Conservation (phyloP, 768 basidiomycete genomes). For the Amanita muscaria region DNA sequence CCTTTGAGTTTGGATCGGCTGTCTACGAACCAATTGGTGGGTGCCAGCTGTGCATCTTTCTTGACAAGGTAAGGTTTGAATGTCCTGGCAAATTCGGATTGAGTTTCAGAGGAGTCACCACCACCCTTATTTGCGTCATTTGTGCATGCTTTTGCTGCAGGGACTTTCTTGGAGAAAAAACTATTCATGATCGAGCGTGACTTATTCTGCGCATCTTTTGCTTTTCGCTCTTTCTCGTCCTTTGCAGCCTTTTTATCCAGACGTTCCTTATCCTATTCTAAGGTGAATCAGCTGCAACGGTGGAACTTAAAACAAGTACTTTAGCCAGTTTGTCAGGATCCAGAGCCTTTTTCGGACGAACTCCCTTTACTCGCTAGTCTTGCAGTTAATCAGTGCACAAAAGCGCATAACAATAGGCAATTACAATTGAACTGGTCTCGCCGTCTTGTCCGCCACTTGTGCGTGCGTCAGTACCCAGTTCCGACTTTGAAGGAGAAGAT, state of each 20-base stretch:
- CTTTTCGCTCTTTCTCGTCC: slow-evolving; percentile 63
- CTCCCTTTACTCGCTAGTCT: slow-evolving; percentile 13
- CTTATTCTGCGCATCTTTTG: slow-evolving; percentile 60
- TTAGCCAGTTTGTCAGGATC: slow-evolving; percentile 55
- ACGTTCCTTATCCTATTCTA: slow-evolving; percentile 54
- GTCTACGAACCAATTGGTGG: slow-evolving; percentile 57
- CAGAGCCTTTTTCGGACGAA: slow-evolving; percentile 39
- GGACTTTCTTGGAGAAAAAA: slow-evolving; percentile 57
- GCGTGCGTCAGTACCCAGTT: neutral
- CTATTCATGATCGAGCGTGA: slow-evolving; percentile 68
- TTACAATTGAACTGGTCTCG: neutral
- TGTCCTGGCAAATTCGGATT: slow-evolving; percentile 59
- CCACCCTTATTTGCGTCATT: slow-evolving; percentile 15
- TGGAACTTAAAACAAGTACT: slow-evolving; percentile 23
- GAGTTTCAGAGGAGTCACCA: slow-evolving; percentile 29
- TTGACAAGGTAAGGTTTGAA: slow-evolving; percentile 79
- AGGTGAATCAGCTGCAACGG: neutral
- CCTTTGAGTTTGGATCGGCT: slow-evolving; percentile 17
- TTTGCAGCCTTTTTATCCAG: slow-evolving; percentile 61
- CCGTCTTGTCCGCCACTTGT: slow-evolving; percentile 1
- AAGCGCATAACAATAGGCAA: neutral
- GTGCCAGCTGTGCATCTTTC: slow-evolving; percentile 66
- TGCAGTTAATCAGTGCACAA: neutral
- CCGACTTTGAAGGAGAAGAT: neutral
- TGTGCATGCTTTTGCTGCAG: slow-evolving; percentile 28